Conservation (phyloP, 1,284 basidiomycete genomes). For the Schizopora paradoxa region DNA sequence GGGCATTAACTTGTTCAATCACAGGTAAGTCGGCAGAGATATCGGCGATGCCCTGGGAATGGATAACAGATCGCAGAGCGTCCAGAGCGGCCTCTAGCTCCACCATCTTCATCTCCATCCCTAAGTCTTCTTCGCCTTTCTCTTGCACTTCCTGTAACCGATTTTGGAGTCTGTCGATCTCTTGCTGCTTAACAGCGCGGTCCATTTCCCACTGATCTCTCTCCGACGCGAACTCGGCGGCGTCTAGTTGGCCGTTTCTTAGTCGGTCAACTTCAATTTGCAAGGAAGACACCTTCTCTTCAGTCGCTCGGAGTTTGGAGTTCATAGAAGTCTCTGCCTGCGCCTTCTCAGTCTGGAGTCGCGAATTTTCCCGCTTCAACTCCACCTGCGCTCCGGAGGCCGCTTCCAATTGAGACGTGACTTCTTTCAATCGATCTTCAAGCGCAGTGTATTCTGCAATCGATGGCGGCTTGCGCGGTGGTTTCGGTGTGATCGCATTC, state of each 20-base stretch:
- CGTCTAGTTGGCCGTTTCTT: conserved; percentile 45
- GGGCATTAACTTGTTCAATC: conserved; percentile 43
- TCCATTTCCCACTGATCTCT: conserved; percentile 53
- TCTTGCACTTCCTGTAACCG: conserved; percentile 42
- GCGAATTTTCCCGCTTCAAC: conserved; percentile 52
- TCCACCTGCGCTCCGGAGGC: conserved; percentile 59
- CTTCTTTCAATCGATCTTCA: conserved; percentile 55
- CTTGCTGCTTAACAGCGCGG: conserved; percentile 36
- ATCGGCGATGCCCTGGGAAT: conserved; percentile 48
- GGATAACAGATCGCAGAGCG: conserved; percentile 43
- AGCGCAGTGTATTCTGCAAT: conserved; percentile 38
- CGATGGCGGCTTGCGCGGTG: conserved; percentile 31
- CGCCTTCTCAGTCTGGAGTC: conserved; percentile 57
- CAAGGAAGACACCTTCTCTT: conserved; percentile 34
- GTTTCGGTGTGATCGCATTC: conserved; percentile 49
- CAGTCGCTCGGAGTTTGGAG: conserved; percentile 58
- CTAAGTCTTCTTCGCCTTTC: conserved; percentile 37
- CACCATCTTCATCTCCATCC: conserved; percentile 44
- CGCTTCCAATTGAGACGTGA: conserved; percentile 47
- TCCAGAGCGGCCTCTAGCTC: conserved; percentile 47
- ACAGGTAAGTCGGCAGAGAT: conserved; percentile 47
- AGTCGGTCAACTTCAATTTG: conserved; percentile 31
- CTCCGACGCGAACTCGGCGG: conserved; percentile 45
- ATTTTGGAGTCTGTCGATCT: conserved; percentile 42
- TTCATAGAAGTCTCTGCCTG: conserved; percentile 56